Evolutionary conservation across 495 filamentous ascomycete genomes (phyloP), one percentile per base, ranked within the genome.

Genomic region (Penicillium nucicola): DNA sequence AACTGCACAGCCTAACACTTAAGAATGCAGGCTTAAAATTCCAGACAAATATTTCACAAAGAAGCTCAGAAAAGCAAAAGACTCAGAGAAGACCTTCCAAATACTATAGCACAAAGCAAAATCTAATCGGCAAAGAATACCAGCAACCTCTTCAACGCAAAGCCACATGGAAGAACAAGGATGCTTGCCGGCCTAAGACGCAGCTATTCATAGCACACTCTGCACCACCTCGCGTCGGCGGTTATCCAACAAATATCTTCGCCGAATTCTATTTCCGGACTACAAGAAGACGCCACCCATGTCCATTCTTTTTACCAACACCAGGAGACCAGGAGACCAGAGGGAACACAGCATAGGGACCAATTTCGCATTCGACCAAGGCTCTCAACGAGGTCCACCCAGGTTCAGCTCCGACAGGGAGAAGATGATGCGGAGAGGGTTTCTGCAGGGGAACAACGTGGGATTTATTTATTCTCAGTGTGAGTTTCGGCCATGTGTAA

Each of bases 361-460:
- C n/a, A 10, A 11, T 45, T 45, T 23, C 3, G n/a, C 5, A 34
- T 14, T 14, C 15, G 31, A 22, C 43, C 19, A 35, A 45, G 42
- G 31, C 42, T 28, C 25, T 28, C 25, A 34, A 18, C 18, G 34
- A 45, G 31, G 42, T 45, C 34, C 42, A 34, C 4, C n/a, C 25
- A 8, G 25, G 25, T 8, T 45, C 42, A 45, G 42, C 31, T 32
- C 31, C 45, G 23, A 39, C 33, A 46, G 44, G 44, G 20, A 30
- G 2, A 13, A n/a, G n/a, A n/a, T n/a, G 45, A 10, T 38, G 35
- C 36, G 25, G 30, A 22, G 6, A 19, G 11, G 13, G 25, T 5
- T 28, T 37, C 45, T 59, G 49, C 59, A 62, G 42, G 52, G 49
- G 44, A 35, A 31, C 44, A 62, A 62, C 60, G 57, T 62, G 52